These are phyloP conservation scores for Teratosphaeria destructans DNA, from an alignment of 2,329 filamentous ascomycete species.

Conservation along the genomic window DNA sequence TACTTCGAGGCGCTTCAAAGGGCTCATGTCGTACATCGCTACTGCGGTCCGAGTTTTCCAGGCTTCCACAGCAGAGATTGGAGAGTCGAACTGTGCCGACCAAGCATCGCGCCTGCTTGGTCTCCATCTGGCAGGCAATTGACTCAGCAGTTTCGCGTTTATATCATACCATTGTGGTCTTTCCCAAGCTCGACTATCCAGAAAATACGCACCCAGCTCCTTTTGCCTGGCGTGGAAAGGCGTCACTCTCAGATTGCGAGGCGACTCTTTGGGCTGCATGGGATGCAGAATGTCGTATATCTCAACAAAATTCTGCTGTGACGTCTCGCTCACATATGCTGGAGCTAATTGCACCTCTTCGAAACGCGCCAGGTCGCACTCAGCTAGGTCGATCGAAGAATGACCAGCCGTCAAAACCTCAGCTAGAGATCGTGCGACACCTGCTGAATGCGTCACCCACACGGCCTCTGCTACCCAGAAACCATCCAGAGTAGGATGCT, in stretches of 20 bases:
- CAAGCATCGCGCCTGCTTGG: conserved; percentile 48
- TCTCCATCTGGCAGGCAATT: conserved; percentile 45
- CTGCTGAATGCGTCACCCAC: conserved; percentile 57
- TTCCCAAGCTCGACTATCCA: conserved; percentile 52
- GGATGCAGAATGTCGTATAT: conserved; percentile 57
- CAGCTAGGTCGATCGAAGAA: conserved; percentile 47
- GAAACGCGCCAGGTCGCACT: conserved; percentile 51
- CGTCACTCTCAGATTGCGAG: conserved; percentile 48
- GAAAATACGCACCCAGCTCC: conserved; percentile 48
- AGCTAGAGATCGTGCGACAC: conserved; percentile 51
- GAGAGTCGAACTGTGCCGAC: conserved; percentile 48
- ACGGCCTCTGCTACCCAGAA: conserved; percentile 57
- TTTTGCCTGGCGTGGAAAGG: conserved; percentile 47
- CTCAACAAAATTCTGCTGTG: conserved; percentile 52
- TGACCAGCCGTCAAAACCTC: conserved; percentile 47
- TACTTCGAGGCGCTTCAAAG: conserved; percentile 48
- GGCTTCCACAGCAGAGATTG: conserved; percentile 49
- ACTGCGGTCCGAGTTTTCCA: conserved; percentile 55
- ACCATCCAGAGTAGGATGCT: conserved; percentile 47
- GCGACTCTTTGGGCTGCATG: conserved; percentile 46
- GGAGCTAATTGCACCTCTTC: conserved; percentile 50
- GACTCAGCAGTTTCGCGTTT: conserved; percentile 42
- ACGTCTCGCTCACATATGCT: conserved; percentile 49
- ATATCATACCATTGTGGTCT: conserved; percentile 52
- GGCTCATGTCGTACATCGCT: conserved; percentile 54